Percentiles rank a stretch among this genome's conserved stretches.
phyloP scores from a whole-genome alignment of 306 rosid genomes.

The Datisca glomerata region DNA sequence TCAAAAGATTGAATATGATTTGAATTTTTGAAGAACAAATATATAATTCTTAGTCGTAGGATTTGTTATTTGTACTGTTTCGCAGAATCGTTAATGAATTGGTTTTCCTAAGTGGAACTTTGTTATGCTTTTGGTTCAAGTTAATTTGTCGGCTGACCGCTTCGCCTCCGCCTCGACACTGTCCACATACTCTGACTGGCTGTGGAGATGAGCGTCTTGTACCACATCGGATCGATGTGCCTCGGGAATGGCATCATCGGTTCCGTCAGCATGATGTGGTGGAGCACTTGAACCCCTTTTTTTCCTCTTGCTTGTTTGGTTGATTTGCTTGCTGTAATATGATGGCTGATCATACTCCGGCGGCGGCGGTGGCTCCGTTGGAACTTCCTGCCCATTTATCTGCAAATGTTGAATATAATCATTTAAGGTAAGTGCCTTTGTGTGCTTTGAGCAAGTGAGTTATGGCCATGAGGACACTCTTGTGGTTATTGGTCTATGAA shows the following conservation, averaged over 20 bases:
- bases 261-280: too few species aligned
- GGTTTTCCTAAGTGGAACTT: slow-evolving; percentile 6
- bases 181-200: not conserved
- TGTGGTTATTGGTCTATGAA: too few species aligned
- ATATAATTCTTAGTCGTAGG: not conserved
- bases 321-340: not conserved
- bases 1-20: not conserved
- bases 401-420: not conserved
- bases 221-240: slow-evolving; percentile 7
- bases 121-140: slow-evolving; percentile 8
- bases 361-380: not conserved
- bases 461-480: not conserved
- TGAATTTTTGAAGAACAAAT: slow-evolving; percentile 6
- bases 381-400: slow-evolving; percentile 1
- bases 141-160: not conserved
- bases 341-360: slow-evolving; percentile 8
- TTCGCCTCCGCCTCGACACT: not conserved
- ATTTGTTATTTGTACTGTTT: not conserved
- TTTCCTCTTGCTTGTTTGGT: not conserved
- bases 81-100: not conserved
- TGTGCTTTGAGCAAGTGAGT: slow-evolving; percentile 1
- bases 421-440: not conserved
- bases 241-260: slow-evolving; percentile 5
- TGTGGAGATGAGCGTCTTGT: slow-evolving; percentile 2
- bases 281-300: too few species aligned